phyloP scores from a whole-genome alignment of 2,329 filamentous ascomycete genomes.

The Cylindrodendrum hubeiense region DNA sequence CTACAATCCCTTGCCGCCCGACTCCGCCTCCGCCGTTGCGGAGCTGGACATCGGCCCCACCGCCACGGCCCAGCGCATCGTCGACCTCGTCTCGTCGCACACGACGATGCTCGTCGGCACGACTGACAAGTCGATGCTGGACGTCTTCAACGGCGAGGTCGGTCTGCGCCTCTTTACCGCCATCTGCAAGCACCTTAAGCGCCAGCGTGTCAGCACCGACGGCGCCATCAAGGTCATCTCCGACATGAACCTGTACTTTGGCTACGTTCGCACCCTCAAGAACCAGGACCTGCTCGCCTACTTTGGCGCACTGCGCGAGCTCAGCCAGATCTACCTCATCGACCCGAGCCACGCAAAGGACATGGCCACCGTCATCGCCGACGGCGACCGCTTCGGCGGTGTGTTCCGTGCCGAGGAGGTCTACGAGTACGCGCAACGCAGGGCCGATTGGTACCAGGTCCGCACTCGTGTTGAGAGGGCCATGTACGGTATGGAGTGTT shows the following conservation, averaged over 20 bases:
- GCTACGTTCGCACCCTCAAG: conserved; percentile 83
- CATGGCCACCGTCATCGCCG: conserved; percentile 94
- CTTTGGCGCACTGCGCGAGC: conserved; percentile 90
- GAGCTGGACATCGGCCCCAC: conserved; percentile 74
- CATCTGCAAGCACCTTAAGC: conserved; percentile 97
- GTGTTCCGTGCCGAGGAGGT: conserved; percentile 97
- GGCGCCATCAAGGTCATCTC: conserved; percentile 94
- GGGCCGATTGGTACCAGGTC: conserved; percentile 96
- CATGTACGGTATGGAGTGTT: conserved; percentile 96
- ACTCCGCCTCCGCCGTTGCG: conserved; percentile 40
- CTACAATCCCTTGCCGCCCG: conserved; percentile 77
- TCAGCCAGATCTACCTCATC: conserved; percentile 96
- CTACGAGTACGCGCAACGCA: conserved; percentile 93
- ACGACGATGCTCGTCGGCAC: conserved; percentile 94
- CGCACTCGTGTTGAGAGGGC: conserved; percentile 90
- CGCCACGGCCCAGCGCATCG: conserved; percentile 81
- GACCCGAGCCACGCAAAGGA: conserved; percentile 88
- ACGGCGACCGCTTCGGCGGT: conserved; percentile 88
- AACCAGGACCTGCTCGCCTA: conserved; percentile 90
- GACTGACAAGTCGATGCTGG: conserved; percentile 97
- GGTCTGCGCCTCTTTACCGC: conserved; percentile 91
- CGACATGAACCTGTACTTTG: conserved; percentile 94
- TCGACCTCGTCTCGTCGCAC: conserved; percentile 88
- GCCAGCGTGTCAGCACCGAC: conserved; percentile 89
- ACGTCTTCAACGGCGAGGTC: conserved; percentile 98